Evolutionary conservation across 345 rosid species (phyloP), one percentile per base, ranked within the genome.

Genomic region (Heritiera littoralis): DNA sequence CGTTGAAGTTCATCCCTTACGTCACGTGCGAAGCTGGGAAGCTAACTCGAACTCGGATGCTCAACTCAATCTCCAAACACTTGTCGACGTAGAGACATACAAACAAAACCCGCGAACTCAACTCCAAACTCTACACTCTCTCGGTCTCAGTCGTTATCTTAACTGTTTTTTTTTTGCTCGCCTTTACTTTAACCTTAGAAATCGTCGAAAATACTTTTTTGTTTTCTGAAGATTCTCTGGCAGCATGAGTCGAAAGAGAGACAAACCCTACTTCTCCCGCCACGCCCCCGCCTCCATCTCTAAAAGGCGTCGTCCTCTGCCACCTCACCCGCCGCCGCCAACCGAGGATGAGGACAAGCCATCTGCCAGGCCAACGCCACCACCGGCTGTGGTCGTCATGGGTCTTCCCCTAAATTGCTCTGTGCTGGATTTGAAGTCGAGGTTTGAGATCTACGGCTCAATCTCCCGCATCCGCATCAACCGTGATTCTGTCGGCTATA

Each of bases 391-490:
- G 5, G 85, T 91, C 17, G 89, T 89, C 7, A 79, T 59, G 80
- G 98, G 95, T 15, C 86, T 95, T 67, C 77, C 91, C 8, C 78
- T 79, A 35, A 81, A 84, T 80, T 91, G 92, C 77, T 92, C 99
- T n/a, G 99, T 95, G 11, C 89, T 95, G 41, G 98, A 93, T 83
- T 87, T 95, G 64, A 95, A 95, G 85, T 92, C 94, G 5, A 88
- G 95, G 79, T 92, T 95, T 89, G 95, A 92, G 95, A 92, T 95
- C 87, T 92, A 93, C 88, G 98, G 99, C 20, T 61, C 97, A 3
- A 89, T 95, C 61, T 93, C 97, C 54, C 90, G 98, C 75, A 91
- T 91, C 80, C 92, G 97, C 60, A 93, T 93, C 81, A 92, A 90
- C 77, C 81, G 89, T 9, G 90, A 91, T 60, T 89, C 88, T 55